Conservation (phyloP, 148 eudicot species). For the Rhododendron williamsianum region DNA sequence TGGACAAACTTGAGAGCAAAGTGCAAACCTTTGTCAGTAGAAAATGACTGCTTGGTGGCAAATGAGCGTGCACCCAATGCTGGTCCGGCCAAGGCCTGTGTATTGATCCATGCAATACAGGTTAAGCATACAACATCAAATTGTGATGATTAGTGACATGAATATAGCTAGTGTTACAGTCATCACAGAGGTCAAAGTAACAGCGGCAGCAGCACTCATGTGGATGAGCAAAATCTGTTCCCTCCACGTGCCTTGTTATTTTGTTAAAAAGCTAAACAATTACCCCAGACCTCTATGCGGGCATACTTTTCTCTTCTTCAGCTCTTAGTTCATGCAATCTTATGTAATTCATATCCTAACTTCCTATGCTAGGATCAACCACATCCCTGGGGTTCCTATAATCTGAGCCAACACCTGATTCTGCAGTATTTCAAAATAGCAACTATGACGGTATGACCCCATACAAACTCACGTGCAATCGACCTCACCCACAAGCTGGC, state of each 20-base stretch:
- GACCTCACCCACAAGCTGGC: not conserved
- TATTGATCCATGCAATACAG: not conserved
- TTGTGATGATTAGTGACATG: not conserved
- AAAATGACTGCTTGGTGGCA: conserved; percentile 48
- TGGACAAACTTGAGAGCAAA: conserved; percentile 10
- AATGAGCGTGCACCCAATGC: conserved; percentile 32
- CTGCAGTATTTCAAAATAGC: not conserved
- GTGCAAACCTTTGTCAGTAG: conserved; percentile 43
- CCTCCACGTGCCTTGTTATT: not conserved
- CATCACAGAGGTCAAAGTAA: not conserved
- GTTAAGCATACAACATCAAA: not conserved
- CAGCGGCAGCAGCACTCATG: not conserved
- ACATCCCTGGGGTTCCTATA: not conserved
- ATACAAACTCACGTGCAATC: not conserved
- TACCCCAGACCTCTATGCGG: conserved; percentile 28
- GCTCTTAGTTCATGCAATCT: not conserved
- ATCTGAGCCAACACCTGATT: not conserved
- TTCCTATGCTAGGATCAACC: not conserved
- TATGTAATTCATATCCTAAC: not conserved
- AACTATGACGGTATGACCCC: not conserved
- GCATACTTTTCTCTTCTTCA: not conserved
- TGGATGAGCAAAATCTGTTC: not conserved
- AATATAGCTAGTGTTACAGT: not conserved
- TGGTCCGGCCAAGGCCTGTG: conserved; percentile 36
- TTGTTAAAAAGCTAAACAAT: not conserved